Percentiles rank a stretch among this genome's conserved stretches.
Evolutionary conservation across 208 protist genomes (phyloP).

Genomic region (Trypanosoma rangeli): DNA sequence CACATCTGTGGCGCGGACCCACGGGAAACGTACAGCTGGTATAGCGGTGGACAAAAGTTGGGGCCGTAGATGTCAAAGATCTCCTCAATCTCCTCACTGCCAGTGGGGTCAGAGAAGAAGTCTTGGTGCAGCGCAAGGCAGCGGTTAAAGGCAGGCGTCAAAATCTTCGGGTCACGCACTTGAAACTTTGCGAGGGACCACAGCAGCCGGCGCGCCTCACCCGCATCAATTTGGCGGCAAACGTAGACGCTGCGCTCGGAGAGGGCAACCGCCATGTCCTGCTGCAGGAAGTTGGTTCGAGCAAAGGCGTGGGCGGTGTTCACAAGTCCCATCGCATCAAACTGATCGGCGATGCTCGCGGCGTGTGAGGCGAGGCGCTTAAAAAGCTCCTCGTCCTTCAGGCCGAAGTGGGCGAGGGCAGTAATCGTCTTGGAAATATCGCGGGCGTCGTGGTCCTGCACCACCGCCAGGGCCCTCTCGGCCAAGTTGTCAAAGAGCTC

Average conservation of each 20-base stretch:
- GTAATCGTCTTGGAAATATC: slow-evolving; percentile 86
- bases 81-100: slow-evolving; percentile 91
- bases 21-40: slow-evolving; percentile 87
- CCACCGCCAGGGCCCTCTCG: slow-evolving; percentile 86
- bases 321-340: slow-evolving; percentile 76
- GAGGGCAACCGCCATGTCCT: slow-evolving; percentile 87
- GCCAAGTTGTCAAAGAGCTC: slow-evolving; percentile 92
- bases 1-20: slow-evolving; percentile 37
- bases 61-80: slow-evolving; percentile 89
- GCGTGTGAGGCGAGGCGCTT: slow-evolving; percentile 87
- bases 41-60: slow-evolving; percentile 82
- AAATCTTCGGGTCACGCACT: slow-evolving; percentile 77
- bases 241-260: slow-evolving; percentile 84
- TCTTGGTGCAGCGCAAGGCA: slow-evolving; percentile 87
- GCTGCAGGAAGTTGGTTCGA: slow-evolving; percentile 85
- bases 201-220: slow-evolving; percentile 74
- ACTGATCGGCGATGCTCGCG: slow-evolving; percentile 85
- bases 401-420: slow-evolving; percentile 88
- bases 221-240: slow-evolving; percentile 82
- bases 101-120: slow-evolving; percentile 89
- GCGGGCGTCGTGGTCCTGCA: slow-evolving; percentile 87
- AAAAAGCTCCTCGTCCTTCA: slow-evolving; percentile 92
- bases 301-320: slow-evolving; percentile 90
- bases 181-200: slow-evolving; percentile 91
- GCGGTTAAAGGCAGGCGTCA: slow-evolving; percentile 84